phyloP scores from a whole-genome alignment of 139 green algal species.

The Chlorella sorokiniana region DNA sequence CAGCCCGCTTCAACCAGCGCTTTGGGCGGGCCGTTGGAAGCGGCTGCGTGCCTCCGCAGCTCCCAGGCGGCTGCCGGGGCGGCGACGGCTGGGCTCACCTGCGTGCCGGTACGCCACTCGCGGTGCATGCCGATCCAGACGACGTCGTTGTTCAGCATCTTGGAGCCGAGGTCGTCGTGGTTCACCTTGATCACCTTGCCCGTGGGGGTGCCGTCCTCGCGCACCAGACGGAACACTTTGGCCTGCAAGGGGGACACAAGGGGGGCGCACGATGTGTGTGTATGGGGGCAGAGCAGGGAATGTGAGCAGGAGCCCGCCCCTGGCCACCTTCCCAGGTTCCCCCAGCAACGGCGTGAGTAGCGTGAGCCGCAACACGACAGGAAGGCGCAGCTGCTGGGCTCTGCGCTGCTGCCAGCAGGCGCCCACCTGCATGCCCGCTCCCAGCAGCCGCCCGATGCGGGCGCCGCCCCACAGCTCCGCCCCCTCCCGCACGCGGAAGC shows the following conservation, averaged over 20 bases:
- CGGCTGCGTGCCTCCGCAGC: too few species aligned
- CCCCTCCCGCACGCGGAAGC: neutral
- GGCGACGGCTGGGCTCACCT: neutral
- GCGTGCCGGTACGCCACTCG: constrained; percentile 31
- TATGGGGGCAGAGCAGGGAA: neutral
- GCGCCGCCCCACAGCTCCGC: constrained; percentile 10
- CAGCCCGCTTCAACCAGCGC: too few species aligned
- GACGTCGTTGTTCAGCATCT: constrained; percentile 31
- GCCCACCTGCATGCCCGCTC: constrained; percentile 21
- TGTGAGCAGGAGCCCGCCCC: too few species aligned
- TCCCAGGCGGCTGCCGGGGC: too few species aligned
- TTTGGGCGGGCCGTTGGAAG: too few species aligned
- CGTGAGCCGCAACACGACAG: neutral
- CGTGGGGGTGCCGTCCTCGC: constrained; percentile 29
- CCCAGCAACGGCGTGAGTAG: too few species aligned
- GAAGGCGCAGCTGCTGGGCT: neutral
- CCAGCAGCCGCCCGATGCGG: constrained; percentile 27
- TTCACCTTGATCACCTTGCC: constrained; percentile 43
- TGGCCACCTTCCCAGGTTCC: too few species aligned
- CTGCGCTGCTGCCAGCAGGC: neutral
- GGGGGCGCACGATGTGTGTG: too few species aligned
- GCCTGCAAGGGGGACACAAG: too few species aligned
- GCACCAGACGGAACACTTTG: constrained; percentile 24
- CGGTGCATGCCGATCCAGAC: constrained; percentile 14
- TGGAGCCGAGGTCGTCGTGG: constrained; percentile 29